These are phyloP conservation scores for Verticillium nubilum DNA, from an alignment of 2,329 filamentous ascomycete species.

Conservation along the genomic window DNA sequence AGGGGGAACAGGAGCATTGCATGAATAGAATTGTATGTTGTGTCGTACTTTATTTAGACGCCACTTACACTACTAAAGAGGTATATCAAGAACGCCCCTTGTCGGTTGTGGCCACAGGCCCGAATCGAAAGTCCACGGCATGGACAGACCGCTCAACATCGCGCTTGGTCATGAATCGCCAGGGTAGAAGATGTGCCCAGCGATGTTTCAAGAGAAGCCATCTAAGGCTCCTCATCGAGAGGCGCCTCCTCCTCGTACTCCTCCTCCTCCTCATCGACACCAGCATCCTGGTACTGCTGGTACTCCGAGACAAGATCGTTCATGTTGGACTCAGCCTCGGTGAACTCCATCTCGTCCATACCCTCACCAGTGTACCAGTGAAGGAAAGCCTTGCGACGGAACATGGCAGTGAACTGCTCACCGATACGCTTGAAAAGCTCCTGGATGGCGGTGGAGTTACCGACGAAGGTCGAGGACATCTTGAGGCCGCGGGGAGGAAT, in stretches of 20 bases:
- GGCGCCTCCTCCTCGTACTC: slow-evolving; percentile 85
- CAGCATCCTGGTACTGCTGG: slow-evolving; percentile 99
- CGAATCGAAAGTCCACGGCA: slow-evolving; percentile 15
- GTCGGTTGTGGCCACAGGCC: slow-evolving; percentile 16
- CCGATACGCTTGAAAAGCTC: slow-evolving; percentile 99
- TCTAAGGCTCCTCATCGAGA: slow-evolving; percentile 63
- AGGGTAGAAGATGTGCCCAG: neutral
- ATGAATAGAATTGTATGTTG: neutral
- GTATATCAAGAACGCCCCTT: slow-evolving; percentile 34
- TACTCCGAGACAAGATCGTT: slow-evolving; percentile 99
- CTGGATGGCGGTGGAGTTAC: slow-evolving; percentile 99
- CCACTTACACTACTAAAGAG: slow-evolving; percentile 27
- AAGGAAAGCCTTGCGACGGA: slow-evolving; percentile 99
- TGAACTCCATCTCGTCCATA: slow-evolving; percentile 99
- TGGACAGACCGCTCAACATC: neutral
- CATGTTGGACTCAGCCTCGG: slow-evolving; percentile 99
- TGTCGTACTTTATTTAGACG: slow-evolving; percentile 23
- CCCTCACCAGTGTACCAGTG: slow-evolving; percentile 99
- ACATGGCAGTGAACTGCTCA: slow-evolving; percentile 99
- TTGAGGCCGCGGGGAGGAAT: slow-evolving; percentile 96
- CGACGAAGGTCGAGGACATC: slow-evolving; percentile 99
- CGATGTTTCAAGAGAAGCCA: neutral
- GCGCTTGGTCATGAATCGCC: neutral
- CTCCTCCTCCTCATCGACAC: slow-evolving; percentile 94
- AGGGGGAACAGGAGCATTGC: neutral